A percentile compares a stretch with the other conserved stretches of the same genome.
Conservation (phyloP, 2,329 filamentous ascomycete genomes). For the Zymoseptoria tritici region DNA sequence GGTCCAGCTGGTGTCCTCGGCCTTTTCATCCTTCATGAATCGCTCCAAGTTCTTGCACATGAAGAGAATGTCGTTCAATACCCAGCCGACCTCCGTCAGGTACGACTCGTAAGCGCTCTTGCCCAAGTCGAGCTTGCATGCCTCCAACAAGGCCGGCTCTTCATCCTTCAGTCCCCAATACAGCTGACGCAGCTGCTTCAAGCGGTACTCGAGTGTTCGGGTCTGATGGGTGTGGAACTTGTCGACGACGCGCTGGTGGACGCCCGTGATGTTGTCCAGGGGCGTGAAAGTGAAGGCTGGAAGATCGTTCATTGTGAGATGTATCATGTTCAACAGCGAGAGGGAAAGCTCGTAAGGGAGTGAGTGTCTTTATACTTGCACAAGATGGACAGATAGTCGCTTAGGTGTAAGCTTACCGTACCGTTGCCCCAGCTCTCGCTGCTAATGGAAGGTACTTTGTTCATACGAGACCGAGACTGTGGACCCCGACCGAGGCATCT, state of each 20-base stretch:
- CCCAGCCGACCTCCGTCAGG: conserved; percentile 68
- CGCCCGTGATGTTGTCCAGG: conserved; percentile 57
- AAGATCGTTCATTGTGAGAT: conserved; percentile 23
- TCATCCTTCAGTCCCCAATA: conserved; percentile 89
- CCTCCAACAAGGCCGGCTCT: conserved; percentile 62
- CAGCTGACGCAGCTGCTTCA: conserved; percentile 81
- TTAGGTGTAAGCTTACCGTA: neutral
- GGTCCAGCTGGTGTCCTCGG: conserved; percentile 60
- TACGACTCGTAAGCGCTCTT: conserved; percentile 70
- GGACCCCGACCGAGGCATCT: neutral
- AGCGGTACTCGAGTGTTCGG: conserved; percentile 71
- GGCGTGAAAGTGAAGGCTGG: conserved; percentile 45
- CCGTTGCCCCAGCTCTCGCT: neutral
- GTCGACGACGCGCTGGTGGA: conserved; percentile 53
- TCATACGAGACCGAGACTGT: neutral
- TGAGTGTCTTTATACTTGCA: neutral
- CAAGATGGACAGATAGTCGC: neutral
- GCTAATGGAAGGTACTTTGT: neutral
- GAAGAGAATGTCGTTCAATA: conserved; percentile 73
- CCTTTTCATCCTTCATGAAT: conserved; percentile 75
- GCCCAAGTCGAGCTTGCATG: conserved; percentile 67
- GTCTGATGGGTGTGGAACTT: conserved; percentile 77
- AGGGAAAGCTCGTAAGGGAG: neutral
- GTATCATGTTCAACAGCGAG: conserved; percentile 3
- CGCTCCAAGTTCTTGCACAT: conserved; percentile 68